Percentiles rank a stretch among this genome's conserved stretches.
These are phyloP conservation scores for Cryptosporidium andersoni DNA, from an alignment of 169 alveolate genomes.

Conservation along the genomic window DNA sequence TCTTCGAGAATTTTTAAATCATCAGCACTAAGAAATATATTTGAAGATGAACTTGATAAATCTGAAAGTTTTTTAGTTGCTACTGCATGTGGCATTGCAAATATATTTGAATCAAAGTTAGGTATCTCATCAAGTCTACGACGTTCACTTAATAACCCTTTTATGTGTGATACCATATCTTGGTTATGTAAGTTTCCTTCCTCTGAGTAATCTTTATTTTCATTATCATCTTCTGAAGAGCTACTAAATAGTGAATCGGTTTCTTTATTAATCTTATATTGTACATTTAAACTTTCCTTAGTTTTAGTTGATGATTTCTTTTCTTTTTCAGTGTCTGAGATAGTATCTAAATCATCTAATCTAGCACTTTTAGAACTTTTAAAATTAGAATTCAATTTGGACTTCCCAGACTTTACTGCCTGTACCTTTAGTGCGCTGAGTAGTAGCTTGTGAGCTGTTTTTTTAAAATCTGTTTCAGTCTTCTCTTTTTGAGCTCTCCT, in stretches of 20 bases:
- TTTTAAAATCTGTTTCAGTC: constrained; percentile 71
- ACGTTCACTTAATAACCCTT: constrained; percentile 65
- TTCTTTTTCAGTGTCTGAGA: constrained; percentile 33
- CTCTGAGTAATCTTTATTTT: background rate
- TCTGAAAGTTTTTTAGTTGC: background rate
- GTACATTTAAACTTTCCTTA: background rate
- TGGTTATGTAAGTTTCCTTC: background rate
- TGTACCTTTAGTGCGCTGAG: constrained; percentile 32
- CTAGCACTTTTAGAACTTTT: background rate
- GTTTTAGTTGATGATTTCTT: background rate
- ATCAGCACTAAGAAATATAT: constrained; percentile 15
- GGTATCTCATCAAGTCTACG: constrained; percentile 68
- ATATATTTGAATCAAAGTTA: constrained; percentile 36
- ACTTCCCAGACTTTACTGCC: constrained; percentile 16
- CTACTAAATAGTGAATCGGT: constrained; percentile 4
- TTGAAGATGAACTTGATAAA: background rate
- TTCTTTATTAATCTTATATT: background rate
- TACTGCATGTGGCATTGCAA: constrained; percentile 35
- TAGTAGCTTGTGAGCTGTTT: constrained; percentile 76
- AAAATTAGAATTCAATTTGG: background rate
- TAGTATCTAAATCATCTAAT: background rate
- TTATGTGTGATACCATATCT: background rate
- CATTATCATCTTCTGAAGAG: background rate
- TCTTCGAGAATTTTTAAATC: constrained; percentile 23
- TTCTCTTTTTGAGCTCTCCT: constrained; percentile 76